A percentile compares a stretch with the other conserved stretches of the same genome.
Conservation (phyloP, 1,139 yeast species). For the Eremothecium cymbalariae region DNA sequence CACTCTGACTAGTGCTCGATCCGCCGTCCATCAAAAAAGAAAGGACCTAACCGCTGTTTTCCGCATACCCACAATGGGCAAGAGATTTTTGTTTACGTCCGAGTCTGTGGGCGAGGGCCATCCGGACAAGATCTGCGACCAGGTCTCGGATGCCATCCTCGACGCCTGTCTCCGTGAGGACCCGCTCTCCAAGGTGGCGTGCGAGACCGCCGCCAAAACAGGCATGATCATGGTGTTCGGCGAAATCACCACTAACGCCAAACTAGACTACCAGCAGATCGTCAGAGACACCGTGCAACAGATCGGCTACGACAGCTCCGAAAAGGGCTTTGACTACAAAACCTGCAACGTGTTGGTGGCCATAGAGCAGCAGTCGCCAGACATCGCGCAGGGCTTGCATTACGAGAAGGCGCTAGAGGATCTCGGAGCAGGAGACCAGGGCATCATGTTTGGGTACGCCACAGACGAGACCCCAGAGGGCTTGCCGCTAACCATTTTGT, state of each 20-base stretch:
- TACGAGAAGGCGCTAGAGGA: slow-evolving; percentile 95
- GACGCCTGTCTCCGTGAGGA: slow-evolving; percentile 96
- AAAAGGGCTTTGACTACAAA: slow-evolving; percentile 97
- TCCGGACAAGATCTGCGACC: slow-evolving; percentile 99
- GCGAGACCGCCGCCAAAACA: slow-evolving; percentile 98
- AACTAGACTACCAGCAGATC: slow-evolving; percentile 91
- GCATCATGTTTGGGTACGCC: slow-evolving; percentile 99
- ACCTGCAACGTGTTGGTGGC: slow-evolving; percentile 98
- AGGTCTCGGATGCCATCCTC: slow-evolving; percentile 94
- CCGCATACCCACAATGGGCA: slow-evolving; percentile 7
- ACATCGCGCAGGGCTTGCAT: slow-evolving; percentile 98
- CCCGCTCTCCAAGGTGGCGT: slow-evolving; percentile 97
- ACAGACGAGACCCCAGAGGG: slow-evolving; percentile 98
- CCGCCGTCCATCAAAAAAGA: no score
- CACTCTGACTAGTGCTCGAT: no score
- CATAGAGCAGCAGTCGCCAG: slow-evolving; percentile 98
- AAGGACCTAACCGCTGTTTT: neutral
- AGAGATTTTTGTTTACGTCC: slow-evolving; percentile 72
- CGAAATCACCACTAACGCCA: slow-evolving; percentile 96
- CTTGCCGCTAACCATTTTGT: slow-evolving; percentile 87
- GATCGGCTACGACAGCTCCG: slow-evolving; percentile 95
- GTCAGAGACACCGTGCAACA: slow-evolving; percentile 97
- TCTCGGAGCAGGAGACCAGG: slow-evolving; percentile 99
- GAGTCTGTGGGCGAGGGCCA: slow-evolving; percentile 99
- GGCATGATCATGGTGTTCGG: slow-evolving; percentile 99